Evolutionary conservation across 495 filamentous ascomycete species (phyloP).

Genomic region (Aspergillus carlsbadensis): DNA sequence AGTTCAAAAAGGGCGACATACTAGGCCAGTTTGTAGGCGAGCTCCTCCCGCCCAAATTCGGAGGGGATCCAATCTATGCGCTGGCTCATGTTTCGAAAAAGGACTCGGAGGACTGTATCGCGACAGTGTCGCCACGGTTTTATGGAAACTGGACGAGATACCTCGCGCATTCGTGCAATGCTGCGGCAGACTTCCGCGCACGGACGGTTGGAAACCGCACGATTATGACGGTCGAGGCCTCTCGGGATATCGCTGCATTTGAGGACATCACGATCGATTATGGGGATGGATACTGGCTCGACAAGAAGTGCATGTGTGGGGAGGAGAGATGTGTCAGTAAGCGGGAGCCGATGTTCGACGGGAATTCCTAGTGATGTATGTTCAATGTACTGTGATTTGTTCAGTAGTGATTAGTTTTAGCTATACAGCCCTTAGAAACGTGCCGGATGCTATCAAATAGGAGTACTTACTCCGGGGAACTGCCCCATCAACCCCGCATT

Average conservation of each 20-base stretch:
- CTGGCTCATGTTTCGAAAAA: constrained; percentile 4
- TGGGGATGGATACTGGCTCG: constrained; percentile 28
- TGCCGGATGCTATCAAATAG: background rate
- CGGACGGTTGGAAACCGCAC: constrained; percentile 25
- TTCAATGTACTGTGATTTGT: too few species aligned
- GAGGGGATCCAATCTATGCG: constrained; percentile 5
- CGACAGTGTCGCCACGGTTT: constrained; percentile 2
- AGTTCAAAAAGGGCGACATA: constrained; percentile 23
- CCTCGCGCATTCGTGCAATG: constrained; percentile 71
- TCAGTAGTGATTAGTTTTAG: too few species aligned
- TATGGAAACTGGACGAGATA: constrained; percentile 60
- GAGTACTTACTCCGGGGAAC: background rate
- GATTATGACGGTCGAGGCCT: constrained; percentile 21
- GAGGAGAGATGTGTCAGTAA: constrained; percentile 1
- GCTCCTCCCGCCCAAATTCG: constrained; percentile 16
- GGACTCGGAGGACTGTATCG: background rate
- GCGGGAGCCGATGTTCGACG: too few species aligned
- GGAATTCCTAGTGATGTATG: too few species aligned
- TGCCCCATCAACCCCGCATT: background rate
- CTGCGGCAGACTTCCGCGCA: constrained; percentile 33
- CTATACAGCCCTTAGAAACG: too few species aligned
- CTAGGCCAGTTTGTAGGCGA: constrained; percentile 36
- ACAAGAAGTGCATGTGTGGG: constrained; percentile 4
- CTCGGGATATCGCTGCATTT: constrained; percentile 28
- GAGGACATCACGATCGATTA: constrained; percentile 38